Evolutionary conservation across 2,329 filamentous ascomycete species (phyloP).

Genomic region (Alternaria ethzedia): DNA sequence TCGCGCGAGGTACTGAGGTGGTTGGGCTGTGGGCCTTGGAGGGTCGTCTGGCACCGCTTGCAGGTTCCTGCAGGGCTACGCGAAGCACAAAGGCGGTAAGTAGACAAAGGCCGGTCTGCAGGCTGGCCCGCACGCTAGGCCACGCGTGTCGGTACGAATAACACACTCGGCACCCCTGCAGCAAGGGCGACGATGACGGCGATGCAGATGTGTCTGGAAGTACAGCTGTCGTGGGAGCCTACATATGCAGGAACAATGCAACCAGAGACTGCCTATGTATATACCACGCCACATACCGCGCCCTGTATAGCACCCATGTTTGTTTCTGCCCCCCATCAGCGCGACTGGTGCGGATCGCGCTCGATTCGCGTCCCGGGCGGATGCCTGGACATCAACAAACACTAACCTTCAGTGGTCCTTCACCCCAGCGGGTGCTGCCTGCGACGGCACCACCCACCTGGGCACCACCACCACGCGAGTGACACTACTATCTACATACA

Average conservation of each 20-base stretch:
- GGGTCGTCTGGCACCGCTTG: conserved; percentile 6
- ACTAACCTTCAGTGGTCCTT: background rate
- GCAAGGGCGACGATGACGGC: background rate
- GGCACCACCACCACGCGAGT: background rate
- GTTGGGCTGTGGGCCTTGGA: conserved; percentile 11
- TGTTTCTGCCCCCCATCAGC: background rate
- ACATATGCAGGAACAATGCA: background rate
- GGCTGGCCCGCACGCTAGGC: conserved; percentile 4
- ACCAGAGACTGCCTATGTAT: background rate
- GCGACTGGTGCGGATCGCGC: background rate
- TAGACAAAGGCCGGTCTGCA: conserved; percentile 5
- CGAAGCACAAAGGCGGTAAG: conserved; percentile 11
- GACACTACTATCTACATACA: background rate
- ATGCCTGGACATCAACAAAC: conserved; percentile 10
- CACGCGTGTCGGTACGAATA: conserved; percentile 6
- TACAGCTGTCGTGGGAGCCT: background rate
- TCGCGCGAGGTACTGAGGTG: conserved; percentile 4
- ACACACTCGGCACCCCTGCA: background rate
- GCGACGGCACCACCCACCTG: background rate
- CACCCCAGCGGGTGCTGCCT: conserved; percentile 3
- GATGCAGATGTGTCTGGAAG: background rate
- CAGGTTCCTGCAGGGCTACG: conserved; percentile 12
- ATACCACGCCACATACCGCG: background rate
- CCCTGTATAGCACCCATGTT: background rate
- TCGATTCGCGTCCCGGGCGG: conserved; percentile 2